phyloP scores from a whole-genome alignment of 1,284 basidiomycete species.

The Apiotrichum gamsii region DNA sequence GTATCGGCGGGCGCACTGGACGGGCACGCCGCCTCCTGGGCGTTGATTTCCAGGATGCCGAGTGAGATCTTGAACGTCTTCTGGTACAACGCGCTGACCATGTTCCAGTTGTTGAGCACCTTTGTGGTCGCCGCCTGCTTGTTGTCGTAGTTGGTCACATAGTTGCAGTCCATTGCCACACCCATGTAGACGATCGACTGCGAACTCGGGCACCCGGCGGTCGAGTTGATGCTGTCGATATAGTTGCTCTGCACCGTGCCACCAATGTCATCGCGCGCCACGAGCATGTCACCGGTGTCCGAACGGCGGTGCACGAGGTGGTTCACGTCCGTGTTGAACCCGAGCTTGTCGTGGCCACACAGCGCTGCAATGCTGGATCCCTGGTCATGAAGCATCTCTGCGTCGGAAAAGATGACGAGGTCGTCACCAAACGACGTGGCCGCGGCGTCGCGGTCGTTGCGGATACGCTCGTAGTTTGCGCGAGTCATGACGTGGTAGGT shows the following conservation, averaged over 20 bases:
- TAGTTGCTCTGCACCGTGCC: constrained; percentile 53
- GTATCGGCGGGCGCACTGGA: constrained; percentile 48
- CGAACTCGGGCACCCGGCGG: constrained; percentile 64
- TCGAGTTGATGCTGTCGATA: constrained; percentile 59
- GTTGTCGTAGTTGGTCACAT: constrained; percentile 59
- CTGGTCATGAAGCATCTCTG: background rate
- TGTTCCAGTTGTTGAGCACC: constrained; percentile 65
- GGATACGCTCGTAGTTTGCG: constrained; percentile 61
- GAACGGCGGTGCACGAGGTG: constrained; percentile 51
- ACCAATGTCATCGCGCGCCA: constrained; percentile 23
- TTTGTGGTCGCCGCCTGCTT: constrained; percentile 62
- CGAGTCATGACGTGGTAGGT: constrained; percentile 68
- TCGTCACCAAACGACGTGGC: constrained; percentile 51
- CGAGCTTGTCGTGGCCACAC: constrained; percentile 64
- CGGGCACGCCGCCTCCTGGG: constrained; percentile 44
- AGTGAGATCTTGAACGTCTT: constrained; percentile 77
- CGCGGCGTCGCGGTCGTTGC: constrained; percentile 55
- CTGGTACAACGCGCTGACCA: constrained; percentile 70
- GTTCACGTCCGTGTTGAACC: constrained; percentile 59
- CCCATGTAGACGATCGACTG: constrained; percentile 69
- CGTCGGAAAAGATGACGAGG: constrained; percentile 58
- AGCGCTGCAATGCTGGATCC: constrained; percentile 8
- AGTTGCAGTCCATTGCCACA: constrained; percentile 81
- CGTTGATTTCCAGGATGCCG: constrained; percentile 63
- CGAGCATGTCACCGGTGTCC: no score